A percentile compares a stretch with the other conserved stretches of the same genome.
These are phyloP conservation scores for Lentinula lateritia DNA, from an alignment of 768 basidiomycete species.

Conservation along the genomic window DNA sequence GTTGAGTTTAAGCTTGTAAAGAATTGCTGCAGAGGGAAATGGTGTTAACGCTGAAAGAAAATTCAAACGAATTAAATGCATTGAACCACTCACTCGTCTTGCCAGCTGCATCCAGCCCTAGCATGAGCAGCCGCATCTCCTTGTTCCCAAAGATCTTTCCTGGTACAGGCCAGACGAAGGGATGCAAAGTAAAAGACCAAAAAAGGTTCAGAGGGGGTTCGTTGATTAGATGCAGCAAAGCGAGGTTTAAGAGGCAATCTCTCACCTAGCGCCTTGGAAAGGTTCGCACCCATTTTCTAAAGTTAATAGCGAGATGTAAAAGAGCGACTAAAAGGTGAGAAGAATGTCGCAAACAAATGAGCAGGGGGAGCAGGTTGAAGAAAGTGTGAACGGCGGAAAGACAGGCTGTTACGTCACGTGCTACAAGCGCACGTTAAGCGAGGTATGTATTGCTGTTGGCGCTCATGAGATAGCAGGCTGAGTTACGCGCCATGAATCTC, in stretches of 20 bases:
- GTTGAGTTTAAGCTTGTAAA: slow-evolving; percentile 98
- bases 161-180: slow-evolving; percentile 22
- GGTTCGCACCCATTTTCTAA: slow-evolving; percentile 65
- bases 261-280: slow-evolving; percentile 79
- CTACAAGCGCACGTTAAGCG: neutral
- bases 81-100: slow-evolving; percentile 79
- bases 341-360: slow-evolving; percentile 6
- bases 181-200: slow-evolving; percentile 9
- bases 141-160: slow-evolving; percentile 96
- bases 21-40: slow-evolving; percentile 61
- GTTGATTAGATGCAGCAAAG: slow-evolving; percentile 1
- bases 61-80: neutral
- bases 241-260: neutral
- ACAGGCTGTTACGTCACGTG: neutral
- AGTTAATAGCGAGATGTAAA: slow-evolving; percentile 37
- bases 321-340: slow-evolving; percentile 51
- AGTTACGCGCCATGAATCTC: neutral
- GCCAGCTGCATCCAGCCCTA: slow-evolving; percentile 95
- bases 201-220: neutral
- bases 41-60: slow-evolving; percentile 10
- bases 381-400: neutral
- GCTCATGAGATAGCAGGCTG: neutral
- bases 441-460: no score
- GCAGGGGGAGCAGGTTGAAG: neutral
- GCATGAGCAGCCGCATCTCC: slow-evolving; percentile 97